phyloP scores from a whole-genome alignment of 129 eudicot genomes.

The Rutidosis leptorrhynchoides region DNA sequence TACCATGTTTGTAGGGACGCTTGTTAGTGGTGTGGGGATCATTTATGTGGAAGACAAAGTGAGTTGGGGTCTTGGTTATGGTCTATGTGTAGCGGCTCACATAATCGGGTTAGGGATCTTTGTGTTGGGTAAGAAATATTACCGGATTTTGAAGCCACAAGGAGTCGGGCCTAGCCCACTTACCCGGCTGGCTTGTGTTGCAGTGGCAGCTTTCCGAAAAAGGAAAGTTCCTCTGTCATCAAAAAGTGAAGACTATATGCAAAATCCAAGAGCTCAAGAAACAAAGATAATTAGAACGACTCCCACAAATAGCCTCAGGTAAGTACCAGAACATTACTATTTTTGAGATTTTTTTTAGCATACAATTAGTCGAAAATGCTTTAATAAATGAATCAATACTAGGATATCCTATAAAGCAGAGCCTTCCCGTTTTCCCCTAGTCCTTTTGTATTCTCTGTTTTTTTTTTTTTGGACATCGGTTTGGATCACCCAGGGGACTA shows the following conservation, averaged over 20 bases:
- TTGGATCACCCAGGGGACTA: too few species aligned
- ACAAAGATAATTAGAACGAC: conserved; percentile 10
- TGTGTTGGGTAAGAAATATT: conserved; percentile 32
- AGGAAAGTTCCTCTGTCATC: conserved; percentile 25
- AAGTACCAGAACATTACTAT: neutral
- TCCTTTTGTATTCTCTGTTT: too few species aligned
- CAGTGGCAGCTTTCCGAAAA: conserved; percentile 39
- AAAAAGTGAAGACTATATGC: conserved; percentile 29
- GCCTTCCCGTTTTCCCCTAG: too few species aligned
- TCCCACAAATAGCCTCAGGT: conserved; percentile 36
- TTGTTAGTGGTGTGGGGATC: conserved; percentile 29
- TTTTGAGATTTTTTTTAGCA: too few species aligned
- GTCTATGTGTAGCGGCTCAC: conserved; percentile 36
- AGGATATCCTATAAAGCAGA: too few species aligned
- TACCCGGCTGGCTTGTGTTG: conserved; percentile 32
- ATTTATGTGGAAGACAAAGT: conserved; percentile 44
- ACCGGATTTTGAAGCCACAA: conserved; percentile 32
- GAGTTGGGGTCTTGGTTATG: conserved; percentile 47
- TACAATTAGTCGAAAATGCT: too few species aligned
- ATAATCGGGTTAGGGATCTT: conserved; percentile 32
- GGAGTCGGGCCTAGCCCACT: conserved; percentile 31
- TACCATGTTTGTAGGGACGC: conserved; percentile 21
- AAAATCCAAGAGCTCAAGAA: conserved; percentile 4
- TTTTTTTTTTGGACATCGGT: too few species aligned
- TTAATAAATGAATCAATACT: too few species aligned